Evolutionary conservation across 208 protist genomes (phyloP).

Genomic region (Tritrichomonas foetus): DNA sequence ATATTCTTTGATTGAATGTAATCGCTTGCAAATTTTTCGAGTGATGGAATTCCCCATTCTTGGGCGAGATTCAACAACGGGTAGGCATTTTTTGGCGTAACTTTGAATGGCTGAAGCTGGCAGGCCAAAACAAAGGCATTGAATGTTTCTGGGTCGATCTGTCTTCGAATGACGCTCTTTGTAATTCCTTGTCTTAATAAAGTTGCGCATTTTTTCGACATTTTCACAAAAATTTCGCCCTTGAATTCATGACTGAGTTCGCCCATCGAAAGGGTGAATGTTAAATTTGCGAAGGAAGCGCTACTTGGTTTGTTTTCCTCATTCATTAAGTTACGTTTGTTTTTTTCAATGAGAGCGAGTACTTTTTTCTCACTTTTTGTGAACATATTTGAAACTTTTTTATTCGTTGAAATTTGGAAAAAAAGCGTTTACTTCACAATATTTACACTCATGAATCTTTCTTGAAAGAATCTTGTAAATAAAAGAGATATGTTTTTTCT

Average conservation of each 20-base stretch:
- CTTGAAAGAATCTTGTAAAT: no score
- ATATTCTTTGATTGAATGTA: neutral
- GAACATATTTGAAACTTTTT: no score
- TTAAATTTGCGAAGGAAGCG: no score
- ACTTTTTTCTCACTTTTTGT: no score
- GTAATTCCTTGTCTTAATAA: neutral
- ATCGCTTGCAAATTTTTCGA: neutral
- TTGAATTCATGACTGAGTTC: neutral
- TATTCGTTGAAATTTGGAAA: no score
- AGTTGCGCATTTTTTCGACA: neutral
- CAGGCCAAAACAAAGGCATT: neutral
- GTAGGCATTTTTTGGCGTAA: neutral
- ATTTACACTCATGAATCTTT: no score
- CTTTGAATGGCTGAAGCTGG: neutral
- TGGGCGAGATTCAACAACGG: neutral
- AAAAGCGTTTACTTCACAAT: no score
- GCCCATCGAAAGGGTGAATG: no score
- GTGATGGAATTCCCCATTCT: constrained; percentile 29
- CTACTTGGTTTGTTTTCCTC: no score
- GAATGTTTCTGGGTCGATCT: neutral
- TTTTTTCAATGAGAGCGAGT: no score
- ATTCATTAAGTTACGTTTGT: no score
- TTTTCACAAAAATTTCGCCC: neutral
- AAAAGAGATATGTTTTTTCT: no score
- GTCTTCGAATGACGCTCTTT: neutral